These are phyloP conservation scores for Pseudopithomyces chartarum DNA, from an alignment of 2,329 filamentous ascomycete genomes.

Conservation along the genomic window DNA sequence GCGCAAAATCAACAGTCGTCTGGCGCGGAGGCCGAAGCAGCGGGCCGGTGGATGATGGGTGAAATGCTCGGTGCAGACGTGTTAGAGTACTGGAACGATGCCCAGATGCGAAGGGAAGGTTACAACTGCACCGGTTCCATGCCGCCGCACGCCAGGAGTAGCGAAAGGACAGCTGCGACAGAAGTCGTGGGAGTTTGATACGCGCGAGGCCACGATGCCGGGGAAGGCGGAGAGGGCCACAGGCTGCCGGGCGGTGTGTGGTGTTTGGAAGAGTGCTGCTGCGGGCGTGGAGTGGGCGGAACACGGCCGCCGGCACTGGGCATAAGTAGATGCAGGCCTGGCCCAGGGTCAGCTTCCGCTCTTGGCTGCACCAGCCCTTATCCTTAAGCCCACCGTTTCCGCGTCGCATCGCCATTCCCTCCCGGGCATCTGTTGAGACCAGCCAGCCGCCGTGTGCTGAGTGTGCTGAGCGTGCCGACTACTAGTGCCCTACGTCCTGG, in stretches of 20 bases:
- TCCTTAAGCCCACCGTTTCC: conserved; percentile 8
- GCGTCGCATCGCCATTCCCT: background rate
- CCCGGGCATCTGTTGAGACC: background rate
- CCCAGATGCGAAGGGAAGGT: conserved; percentile 12
- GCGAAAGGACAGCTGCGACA: conserved; percentile 5
- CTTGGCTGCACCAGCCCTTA: background rate
- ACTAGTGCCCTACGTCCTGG: too few relatives aligned
- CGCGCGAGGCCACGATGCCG: too few relatives aligned
- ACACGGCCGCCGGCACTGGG: background rate
- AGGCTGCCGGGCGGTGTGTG: too few relatives aligned
- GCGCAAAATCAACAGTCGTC: conserved; percentile 2
- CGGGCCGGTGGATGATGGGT: conserved; percentile 8
- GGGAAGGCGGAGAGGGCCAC: too few relatives aligned
- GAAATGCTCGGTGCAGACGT: conserved; percentile 1
- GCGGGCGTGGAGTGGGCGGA: background rate
- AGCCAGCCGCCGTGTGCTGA: background rate
- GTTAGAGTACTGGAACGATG: background rate
- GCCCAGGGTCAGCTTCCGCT: background rate
- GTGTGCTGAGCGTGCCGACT: background rate
- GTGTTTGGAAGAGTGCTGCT: background rate
- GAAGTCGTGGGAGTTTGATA: too few relatives aligned
- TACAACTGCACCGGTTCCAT: conserved; percentile 5
- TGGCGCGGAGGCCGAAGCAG: conserved; percentile 13
- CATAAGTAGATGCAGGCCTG: background rate
- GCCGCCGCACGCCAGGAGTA: background rate